Percentiles rank a stretch among this genome's conserved stretches.
These are phyloP conservation scores for Candolleomyces efflorescens DNA, from an alignment of 768 basidiomycete species.

Conservation along the genomic window DNA sequence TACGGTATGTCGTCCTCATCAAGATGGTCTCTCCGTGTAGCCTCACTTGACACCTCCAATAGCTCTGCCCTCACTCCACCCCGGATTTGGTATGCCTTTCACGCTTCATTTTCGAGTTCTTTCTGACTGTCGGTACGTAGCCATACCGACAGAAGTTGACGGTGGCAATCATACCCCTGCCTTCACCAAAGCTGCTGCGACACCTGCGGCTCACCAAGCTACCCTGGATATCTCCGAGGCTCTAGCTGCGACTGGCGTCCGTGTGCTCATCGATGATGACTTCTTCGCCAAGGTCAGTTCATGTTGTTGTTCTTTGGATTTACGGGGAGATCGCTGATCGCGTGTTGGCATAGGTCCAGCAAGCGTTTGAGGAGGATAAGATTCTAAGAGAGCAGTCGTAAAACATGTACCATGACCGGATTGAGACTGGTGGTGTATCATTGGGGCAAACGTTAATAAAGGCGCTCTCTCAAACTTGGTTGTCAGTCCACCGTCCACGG, in stretches of 20 bases:
- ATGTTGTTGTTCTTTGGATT: background rate
- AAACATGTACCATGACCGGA: too few relatives aligned
- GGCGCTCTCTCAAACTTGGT: too few relatives aligned
- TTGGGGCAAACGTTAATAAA: too few relatives aligned
- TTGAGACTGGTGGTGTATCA: too few relatives aligned
- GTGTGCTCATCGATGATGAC: slow-evolving; percentile 61
- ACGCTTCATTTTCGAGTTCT: background rate
- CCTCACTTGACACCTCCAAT: background rate
- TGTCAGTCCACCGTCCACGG: too few relatives aligned
- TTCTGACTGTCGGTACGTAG: slow-evolving; percentile 27
- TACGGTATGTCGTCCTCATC: slow-evolving; percentile 43
- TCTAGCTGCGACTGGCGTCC: slow-evolving; percentile 64
- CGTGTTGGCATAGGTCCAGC: slow-evolving; percentile 35
- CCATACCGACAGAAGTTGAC: slow-evolving; percentile 66
- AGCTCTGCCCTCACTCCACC: slow-evolving; percentile 69
- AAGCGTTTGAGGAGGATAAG: slow-evolving; percentile 44
- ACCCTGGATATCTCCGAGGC: slow-evolving; percentile 66
- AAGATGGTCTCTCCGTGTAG: background rate
- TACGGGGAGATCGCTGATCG: background rate
- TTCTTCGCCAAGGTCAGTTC: slow-evolving; percentile 53
- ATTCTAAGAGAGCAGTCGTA: slow-evolving; percentile 1
- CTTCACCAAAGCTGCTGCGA: slow-evolving; percentile 63
- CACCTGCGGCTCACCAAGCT: slow-evolving; percentile 57
- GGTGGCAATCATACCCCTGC: slow-evolving; percentile 78
- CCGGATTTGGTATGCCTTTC: slow-evolving; percentile 54